A percentile compares a stretch with the other conserved stretches of the same genome.
These are phyloP conservation scores for Candida montana DNA, from an alignment of 805 yeast species.

Conservation along the genomic window DNA sequence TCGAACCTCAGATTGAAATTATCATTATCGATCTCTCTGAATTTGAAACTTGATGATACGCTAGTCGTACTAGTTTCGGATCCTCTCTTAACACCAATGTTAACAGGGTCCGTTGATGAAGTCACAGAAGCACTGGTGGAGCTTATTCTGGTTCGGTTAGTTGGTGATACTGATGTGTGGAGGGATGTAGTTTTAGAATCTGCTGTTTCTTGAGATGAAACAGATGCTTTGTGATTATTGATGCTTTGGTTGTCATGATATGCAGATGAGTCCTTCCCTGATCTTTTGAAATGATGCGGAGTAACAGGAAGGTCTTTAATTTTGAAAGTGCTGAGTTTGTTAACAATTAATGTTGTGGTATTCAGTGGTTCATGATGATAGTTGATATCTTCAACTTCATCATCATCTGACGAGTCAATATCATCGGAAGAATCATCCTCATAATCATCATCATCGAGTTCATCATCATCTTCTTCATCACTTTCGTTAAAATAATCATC, in stretches of 20 bases:
- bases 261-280: neutral
- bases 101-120: neutral
- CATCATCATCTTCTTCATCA: constrained; percentile 18
- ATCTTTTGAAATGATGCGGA: constrained; percentile 14
- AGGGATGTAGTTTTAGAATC: neutral
- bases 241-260: neutral
- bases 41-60: constrained; percentile 1
- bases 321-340: constrained; percentile 13
- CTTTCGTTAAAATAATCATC: constrained; percentile 24
- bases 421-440: constrained; percentile 9
- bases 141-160: neutral
- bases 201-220: neutral
- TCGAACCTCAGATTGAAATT: constrained; percentile 22
- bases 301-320: constrained; percentile 14
- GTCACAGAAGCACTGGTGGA: neutral
- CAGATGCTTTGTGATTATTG: neutral
- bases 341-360: constrained; percentile 17
- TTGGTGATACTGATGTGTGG: neutral
- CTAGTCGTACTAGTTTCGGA: neutral
- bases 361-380: constrained; percentile 11
- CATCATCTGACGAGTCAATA: constrained; percentile 10
- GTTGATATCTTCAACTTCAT: constrained; percentile 6
- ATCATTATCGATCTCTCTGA: constrained; percentile 16
- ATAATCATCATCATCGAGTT: constrained; percentile 15
- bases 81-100: neutral